A percentile compares a stretch with the other conserved stretches of the same genome.
Conservation (phyloP, 139 green algal species). For the Spirogloea muscicola region DNA sequence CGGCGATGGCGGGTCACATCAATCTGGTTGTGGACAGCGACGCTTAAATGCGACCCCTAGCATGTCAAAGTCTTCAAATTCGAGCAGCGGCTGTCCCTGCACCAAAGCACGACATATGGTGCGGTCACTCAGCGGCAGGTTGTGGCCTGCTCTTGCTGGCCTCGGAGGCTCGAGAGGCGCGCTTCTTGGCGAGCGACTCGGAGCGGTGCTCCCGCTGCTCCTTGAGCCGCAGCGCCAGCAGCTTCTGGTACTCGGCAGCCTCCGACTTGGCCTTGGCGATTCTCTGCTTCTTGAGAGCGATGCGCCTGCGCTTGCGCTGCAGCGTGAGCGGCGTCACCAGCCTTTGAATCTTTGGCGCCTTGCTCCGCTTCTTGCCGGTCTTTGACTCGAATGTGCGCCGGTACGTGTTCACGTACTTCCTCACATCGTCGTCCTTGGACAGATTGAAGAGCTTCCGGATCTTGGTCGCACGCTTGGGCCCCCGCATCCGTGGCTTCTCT, state of each 20-base stretch:
- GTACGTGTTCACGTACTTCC: conserved; percentile 98
- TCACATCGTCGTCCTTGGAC: conserved; percentile 96
- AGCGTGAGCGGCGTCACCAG: conserved; percentile 76
- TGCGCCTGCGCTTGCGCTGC: conserved; percentile 85
- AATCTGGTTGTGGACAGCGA: too few species aligned
- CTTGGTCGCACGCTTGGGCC: conserved; percentile 95
- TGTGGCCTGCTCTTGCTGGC: conserved; percentile 34
- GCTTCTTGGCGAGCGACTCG: conserved; percentile 96
- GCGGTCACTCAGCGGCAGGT: neutral
- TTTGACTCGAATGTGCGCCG: conserved; percentile 71
- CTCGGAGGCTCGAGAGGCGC: conserved; percentile 54
- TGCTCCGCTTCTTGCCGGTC: conserved; percentile 85
- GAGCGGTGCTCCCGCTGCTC: conserved; percentile 89
- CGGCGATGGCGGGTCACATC: too few species aligned
- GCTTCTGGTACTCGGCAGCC: conserved; percentile 94
- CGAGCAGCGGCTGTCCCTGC: too few species aligned
- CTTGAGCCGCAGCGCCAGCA: conserved; percentile 82
- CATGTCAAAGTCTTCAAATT: too few species aligned
- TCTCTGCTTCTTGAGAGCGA: conserved; percentile 70
- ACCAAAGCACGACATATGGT: too few species aligned
- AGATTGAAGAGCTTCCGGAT: conserved; percentile 99
- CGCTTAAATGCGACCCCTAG: too few species aligned
- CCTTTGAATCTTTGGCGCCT: conserved; percentile 95
- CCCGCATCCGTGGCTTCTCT: conserved; percentile 91
- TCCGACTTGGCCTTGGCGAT: conserved; percentile 77